A percentile compares a stretch with the other conserved stretches of the same genome.
These are phyloP conservation scores for Hirschfeldia incana DNA, from an alignment of 345 rosid genomes.

Conservation along the genomic window DNA sequence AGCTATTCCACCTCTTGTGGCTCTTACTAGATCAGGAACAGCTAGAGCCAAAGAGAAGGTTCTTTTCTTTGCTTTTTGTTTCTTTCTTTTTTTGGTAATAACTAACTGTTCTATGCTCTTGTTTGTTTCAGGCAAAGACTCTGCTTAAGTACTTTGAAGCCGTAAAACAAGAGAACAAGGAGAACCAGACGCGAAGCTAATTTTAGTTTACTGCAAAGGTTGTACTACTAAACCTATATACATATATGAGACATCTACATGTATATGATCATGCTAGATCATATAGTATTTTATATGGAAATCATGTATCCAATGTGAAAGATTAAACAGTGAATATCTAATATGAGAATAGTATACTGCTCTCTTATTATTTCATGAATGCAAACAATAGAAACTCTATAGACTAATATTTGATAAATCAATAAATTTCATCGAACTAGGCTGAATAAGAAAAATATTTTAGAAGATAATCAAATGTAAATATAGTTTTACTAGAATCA, in stretches of 20 bases:
- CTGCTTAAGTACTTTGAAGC: conserved; percentile 68
- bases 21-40: conserved; percentile 83
- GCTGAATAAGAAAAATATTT: too few relatives aligned
- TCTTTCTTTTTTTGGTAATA: neutral
- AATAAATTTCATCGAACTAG: too few relatives aligned
- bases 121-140: conserved; percentile 65
- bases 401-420: too few relatives aligned
- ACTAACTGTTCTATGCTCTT: neutral
- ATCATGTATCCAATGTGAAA: neutral
- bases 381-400: too few relatives aligned
- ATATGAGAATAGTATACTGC: neutral
- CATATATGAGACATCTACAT: neutral
- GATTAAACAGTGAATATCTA: neutral
- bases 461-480: too few relatives aligned
- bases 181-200: conserved; percentile 61
- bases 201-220: conserved; percentile 3
- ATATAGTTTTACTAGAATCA: too few relatives aligned
- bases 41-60: conserved; percentile 96
- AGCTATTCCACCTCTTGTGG: conserved; percentile 90
- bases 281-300: neutral
- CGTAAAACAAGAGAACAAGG: conserved; percentile 57
- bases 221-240: conserved; percentile 7
- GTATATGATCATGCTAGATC: neutral
- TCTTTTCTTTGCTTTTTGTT: neutral
- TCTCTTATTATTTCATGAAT: too few relatives aligned